Percentiles rank a stretch among this genome's conserved stretches.
Evolutionary conservation across 768 basidiomycete species (phyloP).

Genomic region (Lactarius quietus): DNA sequence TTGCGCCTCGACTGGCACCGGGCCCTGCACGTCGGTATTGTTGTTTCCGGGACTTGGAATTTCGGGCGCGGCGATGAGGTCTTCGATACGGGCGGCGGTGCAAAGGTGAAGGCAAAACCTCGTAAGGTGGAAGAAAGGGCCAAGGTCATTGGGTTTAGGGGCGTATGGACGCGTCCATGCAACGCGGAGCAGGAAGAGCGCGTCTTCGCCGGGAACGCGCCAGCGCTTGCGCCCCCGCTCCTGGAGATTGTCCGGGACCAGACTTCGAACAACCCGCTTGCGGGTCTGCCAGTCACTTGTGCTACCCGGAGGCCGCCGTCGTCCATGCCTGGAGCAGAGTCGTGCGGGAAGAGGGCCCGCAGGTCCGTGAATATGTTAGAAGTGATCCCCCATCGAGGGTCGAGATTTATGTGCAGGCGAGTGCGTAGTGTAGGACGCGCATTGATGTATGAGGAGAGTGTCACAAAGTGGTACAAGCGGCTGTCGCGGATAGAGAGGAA

Average conservation of each 20-base stretch:
- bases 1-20: not conserved
- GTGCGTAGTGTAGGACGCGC: slow-evolving; percentile 11
- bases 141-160: not conserved
- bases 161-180: slow-evolving; percentile 2
- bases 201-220: not conserved
- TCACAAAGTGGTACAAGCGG: not conserved
- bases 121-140: slow-evolving; percentile 12
- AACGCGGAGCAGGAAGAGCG: slow-evolving; percentile 9
- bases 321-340: not conserved
- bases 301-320: slow-evolving; percentile 1
- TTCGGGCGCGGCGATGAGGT: not conserved
- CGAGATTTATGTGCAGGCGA: too few species aligned
- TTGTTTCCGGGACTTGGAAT: not conserved
- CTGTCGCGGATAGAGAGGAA: slow-evolving; percentile 11
- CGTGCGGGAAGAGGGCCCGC: slow-evolving; percentile 6
- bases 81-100: not conserved
- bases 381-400: too few species aligned
- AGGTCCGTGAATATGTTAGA: not conserved
- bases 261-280: not conserved
- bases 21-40: not conserved
- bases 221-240: not conserved
- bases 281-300: not conserved
- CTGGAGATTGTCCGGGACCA: slow-evolving; percentile 1
- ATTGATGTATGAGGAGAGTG: slow-evolving; percentile 2
- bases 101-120: slow-evolving; percentile 5